phyloP scores from a whole-genome alignment of 2,329 filamentous ascomycete genomes.

The Fusarium acutatum region DNA sequence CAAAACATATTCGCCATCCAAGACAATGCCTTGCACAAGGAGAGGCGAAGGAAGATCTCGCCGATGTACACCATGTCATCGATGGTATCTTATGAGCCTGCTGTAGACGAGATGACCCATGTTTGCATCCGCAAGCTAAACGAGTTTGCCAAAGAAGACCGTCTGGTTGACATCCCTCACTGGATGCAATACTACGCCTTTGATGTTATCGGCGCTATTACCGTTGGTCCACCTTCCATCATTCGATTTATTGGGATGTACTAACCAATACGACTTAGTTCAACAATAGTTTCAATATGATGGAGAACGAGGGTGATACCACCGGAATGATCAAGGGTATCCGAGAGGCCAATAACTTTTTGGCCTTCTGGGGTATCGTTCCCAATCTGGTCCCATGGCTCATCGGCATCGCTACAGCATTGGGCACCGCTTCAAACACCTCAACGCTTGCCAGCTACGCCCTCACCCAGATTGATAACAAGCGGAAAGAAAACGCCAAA shows the following conservation, averaged over 20 bases:
- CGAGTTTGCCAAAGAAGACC: not conserved
- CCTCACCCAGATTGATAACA: not conserved
- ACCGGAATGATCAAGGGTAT: not conserved
- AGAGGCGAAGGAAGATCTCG: not conserved
- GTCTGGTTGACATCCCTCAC: not conserved
- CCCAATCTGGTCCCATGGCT: not conserved
- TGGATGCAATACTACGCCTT: not conserved
- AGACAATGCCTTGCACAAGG: not conserved
- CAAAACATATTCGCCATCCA: not conserved
- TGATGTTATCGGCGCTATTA: not conserved
- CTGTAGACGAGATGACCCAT: not conserved
- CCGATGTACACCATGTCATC: not conserved
- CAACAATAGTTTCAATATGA: not conserved
- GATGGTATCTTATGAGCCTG: not conserved
- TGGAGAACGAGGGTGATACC: not conserved
- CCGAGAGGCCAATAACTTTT: not conserved
- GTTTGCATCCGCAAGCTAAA: not conserved
- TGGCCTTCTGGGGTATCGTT: not conserved
- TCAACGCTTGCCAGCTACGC: not conserved
- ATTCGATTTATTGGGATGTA: too few relatives aligned
- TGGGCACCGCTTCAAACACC: not conserved
- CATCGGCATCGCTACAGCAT: not conserved
- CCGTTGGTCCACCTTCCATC: too few relatives aligned
- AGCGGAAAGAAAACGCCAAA: not conserved
- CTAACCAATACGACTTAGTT: not conserved